Evolutionary conservation across 768 basidiomycete genomes (phyloP), one percentile per base, ranked within the genome.

Genomic region (Termitomyces sp.): DNA sequence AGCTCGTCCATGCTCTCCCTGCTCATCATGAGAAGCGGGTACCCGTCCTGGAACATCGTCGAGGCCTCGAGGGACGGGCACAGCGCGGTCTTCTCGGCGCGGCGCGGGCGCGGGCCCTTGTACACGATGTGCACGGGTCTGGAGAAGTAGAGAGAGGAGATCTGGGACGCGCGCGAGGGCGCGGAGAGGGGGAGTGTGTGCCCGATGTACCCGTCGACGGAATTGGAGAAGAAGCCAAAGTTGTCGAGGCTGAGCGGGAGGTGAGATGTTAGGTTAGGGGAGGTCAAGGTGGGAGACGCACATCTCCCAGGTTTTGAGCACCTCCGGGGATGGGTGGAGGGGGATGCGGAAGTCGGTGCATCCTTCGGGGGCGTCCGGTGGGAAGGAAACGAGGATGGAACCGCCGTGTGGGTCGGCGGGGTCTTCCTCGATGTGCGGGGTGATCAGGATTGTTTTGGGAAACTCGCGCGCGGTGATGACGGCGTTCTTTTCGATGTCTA

Each of bases 391-490:
- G 26, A 74, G 69, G 18, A 92, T 74, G 3, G 65, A 56, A 16
- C 85, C 85, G 7, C 76, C 76, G 36, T 80, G 67, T 1, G 78
- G 74, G 10, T 73, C 75, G 7, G 68, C 65, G 12, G 74, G 66
- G 62, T 86, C 82, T 53, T 61, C 47, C 54, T 80, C 68, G 56
- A 90, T 78, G 12, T 67, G 68, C 0, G 90, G 86, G 5, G 75
- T 72, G 52, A 92, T 81, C 37, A 90, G 74, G 18, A 91, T 80
- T 76, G 89, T 82, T 77, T 85, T 84, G 26, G 81, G 61, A 34
- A 81, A 69, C 55, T 85, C 81, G 51, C 90, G 79, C 5, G 89
- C 90, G 2, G 90, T 92, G 43, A 92, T 72, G 24, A 88, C 76
- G 4, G 65, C 64, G 44, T 81, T 72, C 5, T 75, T 80, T 9